Evolutionary conservation across 345 rosid genomes (phyloP).

Genomic region (Raphanus sativus): DNA sequence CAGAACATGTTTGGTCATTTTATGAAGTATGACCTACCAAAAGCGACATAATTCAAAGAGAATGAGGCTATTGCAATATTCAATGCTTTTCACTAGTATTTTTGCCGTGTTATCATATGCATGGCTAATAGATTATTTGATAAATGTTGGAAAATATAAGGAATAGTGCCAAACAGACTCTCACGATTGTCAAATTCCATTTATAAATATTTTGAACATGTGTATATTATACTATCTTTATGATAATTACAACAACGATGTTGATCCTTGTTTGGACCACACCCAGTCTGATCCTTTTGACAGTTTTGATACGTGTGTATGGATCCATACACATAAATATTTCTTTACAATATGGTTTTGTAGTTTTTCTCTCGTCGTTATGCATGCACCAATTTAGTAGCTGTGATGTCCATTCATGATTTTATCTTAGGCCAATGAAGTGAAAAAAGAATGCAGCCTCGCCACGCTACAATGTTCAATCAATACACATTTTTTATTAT

Average conservation of each 20-base stretch:
- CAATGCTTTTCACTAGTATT: neutral
- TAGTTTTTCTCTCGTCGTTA: conserved; percentile 5
- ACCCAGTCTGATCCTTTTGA: conserved; percentile 1
- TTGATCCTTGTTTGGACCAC: conserved; percentile 40
- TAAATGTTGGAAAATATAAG: neutral
- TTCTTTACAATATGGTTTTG: neutral
- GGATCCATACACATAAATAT: neutral
- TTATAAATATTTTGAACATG: conserved; percentile 26
- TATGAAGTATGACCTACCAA: neutral
- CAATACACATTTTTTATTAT: neutral
- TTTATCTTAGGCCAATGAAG: neutral
- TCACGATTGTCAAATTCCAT: conserved; percentile 19
- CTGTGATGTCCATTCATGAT: conserved; percentile 16
- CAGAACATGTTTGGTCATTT: neutral
- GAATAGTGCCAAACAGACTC: conserved; percentile 1
- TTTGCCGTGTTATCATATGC: neutral
- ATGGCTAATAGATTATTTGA: neutral
- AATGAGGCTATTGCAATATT: neutral
- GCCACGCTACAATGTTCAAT: neutral
- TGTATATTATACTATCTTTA: neutral
- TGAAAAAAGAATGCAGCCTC: neutral
- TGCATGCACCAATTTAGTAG: conserved; percentile 24
- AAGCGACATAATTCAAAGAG: neutral
- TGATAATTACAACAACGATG: conserved; percentile 25
- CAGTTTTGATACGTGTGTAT: conserved; percentile 29